phyloP scores from a whole-genome alignment of 306 rosid genomes.

The Purshia tridentata region DNA sequence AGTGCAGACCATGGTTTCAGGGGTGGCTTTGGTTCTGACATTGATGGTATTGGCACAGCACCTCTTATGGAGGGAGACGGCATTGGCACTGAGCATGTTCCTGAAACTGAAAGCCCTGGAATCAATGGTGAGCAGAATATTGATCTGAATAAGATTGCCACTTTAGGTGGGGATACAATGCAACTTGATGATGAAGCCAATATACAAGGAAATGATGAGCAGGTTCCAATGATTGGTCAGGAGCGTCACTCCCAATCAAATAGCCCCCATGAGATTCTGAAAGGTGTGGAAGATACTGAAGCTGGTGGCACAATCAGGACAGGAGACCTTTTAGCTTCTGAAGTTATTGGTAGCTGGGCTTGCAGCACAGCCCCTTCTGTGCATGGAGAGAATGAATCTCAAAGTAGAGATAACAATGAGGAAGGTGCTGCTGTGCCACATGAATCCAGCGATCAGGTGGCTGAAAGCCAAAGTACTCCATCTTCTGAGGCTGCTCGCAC shows the following conservation, averaged over 20 bases:
- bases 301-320: slow-evolving; percentile 60
- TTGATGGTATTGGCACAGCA: slow-evolving; percentile 54
- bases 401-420: slow-evolving; percentile 46
- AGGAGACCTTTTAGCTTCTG: slow-evolving; percentile 81
- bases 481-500: slow-evolving; percentile 36
- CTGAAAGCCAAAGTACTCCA: slow-evolving; percentile 62
- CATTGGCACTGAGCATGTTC: slow-evolving; percentile 62
- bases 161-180: slow-evolving; percentile 63
- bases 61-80: slow-evolving; percentile 58
- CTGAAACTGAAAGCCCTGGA: slow-evolving; percentile 75
- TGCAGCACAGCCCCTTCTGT: slow-evolving; percentile 79
- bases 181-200: slow-evolving; percentile 67
- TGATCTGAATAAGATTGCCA: slow-evolving; percentile 50
- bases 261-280: slow-evolving; percentile 43
- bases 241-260: slow-evolving; percentile 50
- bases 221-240: slow-evolving; percentile 36
- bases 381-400: slow-evolving; percentile 71
- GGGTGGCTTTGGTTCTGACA: slow-evolving; percentile 76
- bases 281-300: slow-evolving; percentile 60
- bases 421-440: slow-evolving; percentile 47
- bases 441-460: slow-evolving; percentile 48
- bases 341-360: slow-evolving; percentile 93
- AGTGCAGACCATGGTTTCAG: slow-evolving; percentile 55
- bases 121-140: slow-evolving; percentile 43
- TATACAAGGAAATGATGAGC: slow-evolving; percentile 61